These are phyloP conservation scores for Albugo laibachii DNA, from an alignment of 352 stramenopile genomes.

Conservation along the genomic window DNA sequence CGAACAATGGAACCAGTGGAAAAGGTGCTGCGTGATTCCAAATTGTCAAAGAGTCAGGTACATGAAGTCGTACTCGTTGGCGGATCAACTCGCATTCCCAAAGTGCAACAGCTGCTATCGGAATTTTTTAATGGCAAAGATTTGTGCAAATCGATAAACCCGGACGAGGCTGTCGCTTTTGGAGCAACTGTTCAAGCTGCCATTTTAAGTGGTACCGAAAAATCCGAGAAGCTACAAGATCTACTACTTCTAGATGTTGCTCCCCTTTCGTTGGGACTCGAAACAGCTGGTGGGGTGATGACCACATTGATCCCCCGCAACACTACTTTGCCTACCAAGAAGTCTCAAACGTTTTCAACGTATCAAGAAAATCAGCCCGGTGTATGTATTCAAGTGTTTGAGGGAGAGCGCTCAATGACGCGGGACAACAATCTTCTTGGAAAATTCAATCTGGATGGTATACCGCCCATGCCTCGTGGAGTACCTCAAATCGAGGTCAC, in stretches of 20 bases:
- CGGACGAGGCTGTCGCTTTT: slow-evolving; percentile 39
- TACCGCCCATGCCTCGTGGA: slow-evolving; percentile 40
- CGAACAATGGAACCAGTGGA: slow-evolving; percentile 72
- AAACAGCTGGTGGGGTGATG: slow-evolving; percentile 55
- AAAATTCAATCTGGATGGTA: slow-evolving; percentile 39
- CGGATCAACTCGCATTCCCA: slow-evolving; percentile 25
- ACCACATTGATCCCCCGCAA: slow-evolving; percentile 38
- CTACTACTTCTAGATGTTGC: slow-evolving; percentile 57
- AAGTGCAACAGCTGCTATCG: slow-evolving; percentile 25
- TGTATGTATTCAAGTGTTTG: slow-evolving; percentile 53
- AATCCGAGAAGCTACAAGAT: slow-evolving; percentile 44
- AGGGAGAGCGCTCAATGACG: slow-evolving; percentile 79
- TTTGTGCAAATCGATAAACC: slow-evolving; percentile 39
- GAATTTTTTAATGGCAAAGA: slow-evolving; percentile 45
- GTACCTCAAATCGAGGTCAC: slow-evolving; percentile 53
- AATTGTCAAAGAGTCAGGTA: slow-evolving; percentile 12
- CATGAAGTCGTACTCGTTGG: slow-evolving; percentile 17
- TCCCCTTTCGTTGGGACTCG: slow-evolving; percentile 41
- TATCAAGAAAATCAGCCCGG: slow-evolving; percentile 43
- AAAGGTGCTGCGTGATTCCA: slow-evolving; percentile 12
- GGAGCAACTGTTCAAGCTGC: slow-evolving; percentile 24
- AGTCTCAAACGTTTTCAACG: slow-evolving; percentile 45
- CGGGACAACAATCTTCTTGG: slow-evolving; percentile 55
- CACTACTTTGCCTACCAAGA: slow-evolving; percentile 44
- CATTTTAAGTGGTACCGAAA: slow-evolving; percentile 12